Conservation (phyloP, 441 rosid species). For the Raphanus hybrid region DNA sequence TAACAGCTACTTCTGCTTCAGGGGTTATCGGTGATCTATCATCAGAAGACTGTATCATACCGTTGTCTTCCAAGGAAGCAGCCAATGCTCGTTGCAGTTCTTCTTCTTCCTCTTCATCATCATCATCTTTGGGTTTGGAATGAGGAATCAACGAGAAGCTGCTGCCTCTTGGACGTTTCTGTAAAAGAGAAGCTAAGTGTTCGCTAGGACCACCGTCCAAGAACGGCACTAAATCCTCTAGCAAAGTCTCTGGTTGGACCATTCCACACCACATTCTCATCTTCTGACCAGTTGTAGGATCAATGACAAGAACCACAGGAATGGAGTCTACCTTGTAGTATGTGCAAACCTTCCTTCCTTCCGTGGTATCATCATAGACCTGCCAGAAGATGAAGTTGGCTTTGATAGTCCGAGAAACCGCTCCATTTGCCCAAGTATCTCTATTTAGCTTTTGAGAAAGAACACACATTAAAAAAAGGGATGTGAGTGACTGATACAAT, state of each 20-base stretch:
- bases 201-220: constrained; percentile 94
- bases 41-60: constrained; percentile 47
- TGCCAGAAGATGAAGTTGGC: constrained; percentile 97
- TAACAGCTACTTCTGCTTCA: constrained; percentile 46
- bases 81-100: constrained; percentile 64
- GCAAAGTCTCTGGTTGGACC: constrained; percentile 84
- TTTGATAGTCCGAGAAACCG: constrained; percentile 84
- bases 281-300: constrained; percentile 94
- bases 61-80: constrained; percentile 59
- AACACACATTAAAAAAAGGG: too few relatives aligned
- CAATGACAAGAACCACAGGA: constrained; percentile 89
- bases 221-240: constrained; percentile 86
- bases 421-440: constrained; percentile 97
- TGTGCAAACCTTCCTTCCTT: constrained; percentile 92
- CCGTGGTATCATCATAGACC: constrained; percentile 89
- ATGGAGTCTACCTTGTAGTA: constrained; percentile 79
- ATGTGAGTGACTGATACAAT: too few relatives aligned
- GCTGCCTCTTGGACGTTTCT: constrained; percentile 84
- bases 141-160: constrained; percentile 62
- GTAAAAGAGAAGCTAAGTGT: constrained; percentile 68
- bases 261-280: constrained; percentile 91
- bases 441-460: constrained; percentile 73
- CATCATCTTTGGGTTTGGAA: constrained; percentile 54
- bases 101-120: constrained; percentile 63
- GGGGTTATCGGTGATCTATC: constrained; percentile 42